A percentile compares a stretch with the other conserved stretches of the same genome.
phyloP scores from a whole-genome alignment of 2,329 filamentous ascomycete genomes.

The Epichloe uncinata region DNA sequence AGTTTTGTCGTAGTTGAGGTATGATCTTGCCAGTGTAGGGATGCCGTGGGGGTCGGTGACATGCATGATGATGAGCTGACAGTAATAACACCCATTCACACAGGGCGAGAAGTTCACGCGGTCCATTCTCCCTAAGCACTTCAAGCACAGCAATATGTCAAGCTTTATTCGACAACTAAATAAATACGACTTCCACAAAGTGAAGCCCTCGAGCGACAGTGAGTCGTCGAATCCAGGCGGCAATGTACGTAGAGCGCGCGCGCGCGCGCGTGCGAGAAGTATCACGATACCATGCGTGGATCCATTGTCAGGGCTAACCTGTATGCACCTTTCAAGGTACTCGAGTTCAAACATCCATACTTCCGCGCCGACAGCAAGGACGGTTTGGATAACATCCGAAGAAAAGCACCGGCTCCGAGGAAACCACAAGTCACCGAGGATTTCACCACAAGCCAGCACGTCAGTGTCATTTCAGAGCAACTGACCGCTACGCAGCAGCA shows the following conservation, averaged over 20 bases:
- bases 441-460: constrained; percentile 70
- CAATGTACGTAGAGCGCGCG: constrained; percentile 16
- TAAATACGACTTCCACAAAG: constrained; percentile 98
- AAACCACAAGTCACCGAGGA: constrained; percentile 58
- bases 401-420: constrained; percentile 84
- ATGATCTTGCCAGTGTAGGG: neutral
- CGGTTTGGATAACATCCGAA: constrained; percentile 86
- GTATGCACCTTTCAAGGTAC: constrained; percentile 27
- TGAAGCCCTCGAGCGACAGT: constrained; percentile 41
- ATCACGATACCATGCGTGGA: constrained; percentile 6
- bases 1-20: constrained; percentile 97
- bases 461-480: constrained; percentile 78
- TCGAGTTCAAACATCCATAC: constrained; percentile 90
- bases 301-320: constrained; percentile 3
- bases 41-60: too few relatives aligned
- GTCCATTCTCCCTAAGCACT: constrained; percentile 90
- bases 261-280: neutral
- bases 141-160: constrained; percentile 98
- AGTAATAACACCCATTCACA: constrained; percentile 5
- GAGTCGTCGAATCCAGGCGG: constrained; percentile 21
- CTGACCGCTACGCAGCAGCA: constrained; percentile 85
- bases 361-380: constrained; percentile 95
- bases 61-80: constrained; percentile 6
- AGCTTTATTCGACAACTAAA: constrained; percentile 93
- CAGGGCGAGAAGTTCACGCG: constrained; percentile 98